Conservation (phyloP, 176 grass and related monocot genomes). For the Ensete glaucum region DNA sequence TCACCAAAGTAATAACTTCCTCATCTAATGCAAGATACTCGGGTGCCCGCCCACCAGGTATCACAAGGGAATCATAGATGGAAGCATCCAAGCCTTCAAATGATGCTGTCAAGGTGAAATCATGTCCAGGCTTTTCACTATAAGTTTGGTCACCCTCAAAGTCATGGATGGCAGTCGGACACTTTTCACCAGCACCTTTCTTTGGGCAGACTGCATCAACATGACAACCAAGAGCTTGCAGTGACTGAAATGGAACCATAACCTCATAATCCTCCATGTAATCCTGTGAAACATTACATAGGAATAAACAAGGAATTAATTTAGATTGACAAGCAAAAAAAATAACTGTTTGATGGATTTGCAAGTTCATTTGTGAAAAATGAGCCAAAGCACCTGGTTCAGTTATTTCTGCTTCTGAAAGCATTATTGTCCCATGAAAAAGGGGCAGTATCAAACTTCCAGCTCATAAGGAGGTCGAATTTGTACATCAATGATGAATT, state of each 20-base stretch:
- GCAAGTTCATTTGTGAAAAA: background rate
- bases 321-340: background rate
- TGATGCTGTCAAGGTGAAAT: conserved; percentile 64
- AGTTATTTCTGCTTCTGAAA: background rate
- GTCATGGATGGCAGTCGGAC: conserved; percentile 83
- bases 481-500: too few relatives aligned
- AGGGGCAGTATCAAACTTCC: too few relatives aligned
- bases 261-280: conserved; percentile 99
- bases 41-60: conserved; percentile 78
- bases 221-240: conserved; percentile 85
- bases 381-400: background rate
- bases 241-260: conserved; percentile 89
- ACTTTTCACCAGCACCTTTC: conserved; percentile 62
- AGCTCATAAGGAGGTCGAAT: too few relatives aligned
- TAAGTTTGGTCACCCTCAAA: conserved; percentile 96
- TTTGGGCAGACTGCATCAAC: conserved; percentile 68
- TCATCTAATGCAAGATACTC: conserved; percentile 78
- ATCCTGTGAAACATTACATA: conserved; percentile 36
- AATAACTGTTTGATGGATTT: background rate
- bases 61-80: conserved; percentile 75
- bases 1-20: conserved; percentile 58
- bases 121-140: conserved; percentile 93
- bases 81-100: conserved; percentile 47
- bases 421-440: background rate
- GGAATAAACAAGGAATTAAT: background rate